Percentiles rank a stretch among this genome's conserved stretches.
Evolutionary conservation across 495 filamentous ascomycete species (phyloP).

Genomic region (Pseudoneurospora amorphoporcata): DNA sequence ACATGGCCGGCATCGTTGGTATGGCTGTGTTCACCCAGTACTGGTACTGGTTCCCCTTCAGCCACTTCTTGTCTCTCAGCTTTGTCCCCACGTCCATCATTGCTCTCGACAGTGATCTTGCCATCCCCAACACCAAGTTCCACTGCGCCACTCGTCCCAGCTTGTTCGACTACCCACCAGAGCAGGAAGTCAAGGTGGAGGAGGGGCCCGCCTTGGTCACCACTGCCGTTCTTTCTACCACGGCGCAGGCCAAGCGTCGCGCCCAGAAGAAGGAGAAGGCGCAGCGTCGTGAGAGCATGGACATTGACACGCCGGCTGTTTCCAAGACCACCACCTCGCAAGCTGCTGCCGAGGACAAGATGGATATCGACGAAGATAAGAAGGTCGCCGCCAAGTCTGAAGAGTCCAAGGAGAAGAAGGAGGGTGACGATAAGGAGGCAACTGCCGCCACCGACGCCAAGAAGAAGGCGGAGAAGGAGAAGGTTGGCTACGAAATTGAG

Average conservation of each 20-base stretch:
- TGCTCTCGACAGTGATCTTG: slow-evolving; percentile 83
- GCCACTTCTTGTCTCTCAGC: slow-evolving; percentile 89
- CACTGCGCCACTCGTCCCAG: slow-evolving; percentile 89
- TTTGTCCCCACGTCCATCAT: slow-evolving; percentile 94
- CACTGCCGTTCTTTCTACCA: slow-evolving; percentile 93
- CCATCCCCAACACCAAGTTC: slow-evolving; percentile 93
- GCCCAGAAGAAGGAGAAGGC: slow-evolving; percentile 64
- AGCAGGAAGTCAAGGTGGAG: slow-evolving; percentile 87
- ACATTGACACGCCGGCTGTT: slow-evolving; percentile 70
- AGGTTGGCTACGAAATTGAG: slow-evolving; percentile 87
- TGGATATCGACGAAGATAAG: slow-evolving; percentile 67
- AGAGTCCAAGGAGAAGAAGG: slow-evolving; percentile 46
- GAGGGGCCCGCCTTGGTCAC: slow-evolving; percentile 91
- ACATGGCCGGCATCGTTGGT: slow-evolving; percentile 94
- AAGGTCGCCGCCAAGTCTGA: slow-evolving; percentile 53
- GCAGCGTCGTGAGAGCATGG: slow-evolving; percentile 76
- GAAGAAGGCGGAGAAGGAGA: slow-evolving; percentile 92
- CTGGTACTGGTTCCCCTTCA: slow-evolving; percentile 99
- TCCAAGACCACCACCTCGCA: slow-evolving; percentile 54
- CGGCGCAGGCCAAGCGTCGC: slow-evolving; percentile 89
- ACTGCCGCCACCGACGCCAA: slow-evolving; percentile 40
- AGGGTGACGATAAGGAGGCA: slow-evolving; percentile 45
- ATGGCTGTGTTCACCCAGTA: slow-evolving; percentile 99
- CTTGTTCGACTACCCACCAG: slow-evolving; percentile 94
- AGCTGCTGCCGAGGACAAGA: slow-evolving; percentile 59